Base-by-base conservation (phyloP, 78 protist genomes). In the Trichosphaerium sp. region DNA sequence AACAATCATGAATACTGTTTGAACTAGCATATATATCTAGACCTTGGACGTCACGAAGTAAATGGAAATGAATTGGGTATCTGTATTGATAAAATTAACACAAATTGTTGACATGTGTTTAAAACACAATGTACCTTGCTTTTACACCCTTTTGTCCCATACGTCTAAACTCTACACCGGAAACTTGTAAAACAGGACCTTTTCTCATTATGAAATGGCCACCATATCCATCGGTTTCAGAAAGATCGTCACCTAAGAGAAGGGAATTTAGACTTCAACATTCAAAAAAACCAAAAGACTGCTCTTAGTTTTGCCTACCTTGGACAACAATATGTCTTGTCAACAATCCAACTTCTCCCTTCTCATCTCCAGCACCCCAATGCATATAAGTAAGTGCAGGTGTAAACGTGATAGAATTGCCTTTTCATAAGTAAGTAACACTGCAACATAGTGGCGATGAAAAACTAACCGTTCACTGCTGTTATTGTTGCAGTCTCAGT, bases 141-240 rank as follows among this genome's bases (percentile, higher is more conserved):
- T 34, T 10, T 10, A 10, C 11, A 6, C 59, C 59, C 29, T n/a
- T 10, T 10, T 54, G 59, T 10, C 59, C 59, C 59, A 54, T 54
- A 35, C 59, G 59, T 32, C 29, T 12, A n/a, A 54, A 6, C 59
- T 54, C 59, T 10, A 54, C 59, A 54, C 59, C 59, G 6, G 6
- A 10, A 35, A 54, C 32, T 32, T 12, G 6, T 32, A 34, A 35
- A n/a, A n/a, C n/a, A 6, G 59, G 10, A 54, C 59, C 59, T 32
- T 54, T 34, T 54, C 59, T 54, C 59, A 54, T 32, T 35, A 54
- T 54, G 43, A 54, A 34, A 35, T 54, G 59, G 11, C 59, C 59
- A 34, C 59, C 59, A 6, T 34, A 34, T 6, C 10, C 6, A 35
- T 54, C 10, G 11, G 10, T 10, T 6, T 6, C 28, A 6, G 59